These are phyloP conservation scores for Dalbergia cochinchinensis DNA, from an alignment of 306 rosid genomes.

Conservation along the genomic window DNA sequence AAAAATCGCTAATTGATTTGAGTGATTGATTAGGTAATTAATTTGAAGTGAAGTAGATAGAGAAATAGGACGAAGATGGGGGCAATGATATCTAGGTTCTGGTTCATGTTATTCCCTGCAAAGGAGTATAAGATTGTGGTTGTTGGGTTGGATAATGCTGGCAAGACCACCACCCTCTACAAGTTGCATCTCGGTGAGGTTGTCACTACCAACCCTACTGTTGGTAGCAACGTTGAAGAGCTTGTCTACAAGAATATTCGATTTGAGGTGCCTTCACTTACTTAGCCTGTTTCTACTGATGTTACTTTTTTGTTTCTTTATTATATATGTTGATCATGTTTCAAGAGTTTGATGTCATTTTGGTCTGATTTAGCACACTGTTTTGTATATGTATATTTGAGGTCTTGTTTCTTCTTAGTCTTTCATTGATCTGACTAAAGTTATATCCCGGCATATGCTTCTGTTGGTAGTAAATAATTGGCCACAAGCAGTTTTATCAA, in stretches of 20 bases:
- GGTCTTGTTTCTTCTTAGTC: background rate
- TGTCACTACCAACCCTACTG: slow-evolving; percentile 96
- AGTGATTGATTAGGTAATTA: slow-evolving; percentile 43
- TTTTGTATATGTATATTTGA: background rate
- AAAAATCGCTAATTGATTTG: background rate
- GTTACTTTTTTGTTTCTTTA: background rate
- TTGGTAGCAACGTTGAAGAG: slow-evolving; percentile 98
- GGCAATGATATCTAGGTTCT: slow-evolving; percentile 76
- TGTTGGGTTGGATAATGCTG: slow-evolving; percentile 96
- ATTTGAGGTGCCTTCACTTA: slow-evolving; percentile 71
- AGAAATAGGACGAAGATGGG: slow-evolving; percentile 61
- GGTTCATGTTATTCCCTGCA: slow-evolving; percentile 96
- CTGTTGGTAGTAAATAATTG: background rate
- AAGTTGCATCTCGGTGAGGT: slow-evolving; percentile 98
- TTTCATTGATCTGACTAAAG: background rate
- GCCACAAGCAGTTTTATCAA: slow-evolving; percentile 11
- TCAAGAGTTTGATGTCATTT: slow-evolving; percentile 6
- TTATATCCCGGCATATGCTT: too few species aligned
- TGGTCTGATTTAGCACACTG: too few species aligned
- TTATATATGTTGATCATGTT: slow-evolving; percentile 35
- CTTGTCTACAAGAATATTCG: slow-evolving; percentile 96
- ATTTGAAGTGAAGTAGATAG: slow-evolving; percentile 5
- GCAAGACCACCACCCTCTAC: slow-evolving; percentile 95
- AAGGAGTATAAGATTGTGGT: slow-evolving; percentile 93
- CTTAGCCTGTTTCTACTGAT: background rate